Base-by-base conservation (phyloP, 2,329 filamentous ascomycete genomes). In the Tolypocladium nubicola region DNA sequence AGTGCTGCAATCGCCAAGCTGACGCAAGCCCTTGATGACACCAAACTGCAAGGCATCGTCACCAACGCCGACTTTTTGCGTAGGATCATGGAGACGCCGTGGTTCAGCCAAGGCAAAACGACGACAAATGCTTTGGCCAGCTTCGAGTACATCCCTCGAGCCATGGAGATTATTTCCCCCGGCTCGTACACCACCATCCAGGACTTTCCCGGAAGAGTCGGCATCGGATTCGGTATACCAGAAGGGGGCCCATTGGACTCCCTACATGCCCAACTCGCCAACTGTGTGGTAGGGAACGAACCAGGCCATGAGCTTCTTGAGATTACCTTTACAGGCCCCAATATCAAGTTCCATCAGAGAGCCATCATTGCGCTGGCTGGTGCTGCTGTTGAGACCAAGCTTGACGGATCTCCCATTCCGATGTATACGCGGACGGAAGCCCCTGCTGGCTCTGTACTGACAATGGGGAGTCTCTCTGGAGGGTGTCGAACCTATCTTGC, bases 201-300 rank as follows among this genome's bases (percentile, higher is more conserved):
- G 65, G 83, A 86, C 59, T 76, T 77, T 52, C 81, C 81, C 1
- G 83, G 78, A 0, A 71, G 84, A n/a, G 76, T 79, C 3, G 75
- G 73, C 0, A 73, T 83, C 2, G 82, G 82, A 1, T 77, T 78
- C 63, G 84, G 83, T 8, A 80, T 86, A 53, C 79, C 79, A 4
- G 79, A 83, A 38, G 75, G 77, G 4, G 83, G 84, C 0, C 81
- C 84, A 0, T 85, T 86, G 82, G 83, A 86, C 63, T 73, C 76
- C 1, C 64, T 85, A n/a, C 75, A 80, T 1, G 79, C 81, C 52
- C 76, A 77, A 30, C 73, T 84, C 35, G 83, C 80, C 2, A 87
- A 87, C 60, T 70, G 79, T 23, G 72, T 87, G 1, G 82, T 81
- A 0, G 82, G 82, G 0, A 86, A 87, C 56, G 61, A 73, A 0